phyloP scores from a whole-genome alignment of 176 grass and related monocot genomes.

The Oryza glaberrima region DNA sequence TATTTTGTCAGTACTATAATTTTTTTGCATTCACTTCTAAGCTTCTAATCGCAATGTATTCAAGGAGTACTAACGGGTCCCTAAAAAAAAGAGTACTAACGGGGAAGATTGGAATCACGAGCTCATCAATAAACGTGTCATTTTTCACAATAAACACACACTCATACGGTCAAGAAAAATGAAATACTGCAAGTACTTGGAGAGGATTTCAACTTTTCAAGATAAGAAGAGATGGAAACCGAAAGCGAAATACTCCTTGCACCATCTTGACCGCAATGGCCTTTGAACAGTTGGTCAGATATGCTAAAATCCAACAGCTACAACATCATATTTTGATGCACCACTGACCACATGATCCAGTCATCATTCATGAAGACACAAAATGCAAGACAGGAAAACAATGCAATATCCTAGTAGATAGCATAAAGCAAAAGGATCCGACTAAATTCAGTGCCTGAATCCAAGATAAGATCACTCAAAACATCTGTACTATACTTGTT shows the following conservation, averaged over 20 bases:
- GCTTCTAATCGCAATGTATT: not conserved
- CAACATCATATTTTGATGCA: conserved; percentile 1
- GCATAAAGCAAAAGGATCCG: not conserved
- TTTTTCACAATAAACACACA: not conserved
- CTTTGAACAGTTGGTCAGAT: not conserved
- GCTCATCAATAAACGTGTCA: not conserved
- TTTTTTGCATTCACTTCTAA: too few species aligned
- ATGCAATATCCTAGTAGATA: not conserved
- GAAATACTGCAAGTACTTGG: not conserved
- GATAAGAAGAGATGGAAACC: not conserved
- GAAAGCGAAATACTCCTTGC: not conserved
- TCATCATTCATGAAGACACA: not conserved
- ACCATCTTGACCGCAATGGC: conserved; percentile 2
- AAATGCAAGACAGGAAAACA: not conserved
- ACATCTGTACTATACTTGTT: not conserved
- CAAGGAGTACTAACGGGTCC: not conserved
- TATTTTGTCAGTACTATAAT: too few species aligned
- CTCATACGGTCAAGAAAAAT: not conserved
- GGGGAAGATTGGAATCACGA: not conserved
- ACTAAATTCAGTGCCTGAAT: conserved; percentile 13
- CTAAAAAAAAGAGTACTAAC: not conserved
- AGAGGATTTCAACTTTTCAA: not conserved
- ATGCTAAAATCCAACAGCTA: not conserved
- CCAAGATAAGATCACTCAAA: not conserved
- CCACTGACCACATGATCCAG: not conserved